Conservation (phyloP, 495 filamentous ascomycete genomes). For the Copromyces sp. region DNA sequence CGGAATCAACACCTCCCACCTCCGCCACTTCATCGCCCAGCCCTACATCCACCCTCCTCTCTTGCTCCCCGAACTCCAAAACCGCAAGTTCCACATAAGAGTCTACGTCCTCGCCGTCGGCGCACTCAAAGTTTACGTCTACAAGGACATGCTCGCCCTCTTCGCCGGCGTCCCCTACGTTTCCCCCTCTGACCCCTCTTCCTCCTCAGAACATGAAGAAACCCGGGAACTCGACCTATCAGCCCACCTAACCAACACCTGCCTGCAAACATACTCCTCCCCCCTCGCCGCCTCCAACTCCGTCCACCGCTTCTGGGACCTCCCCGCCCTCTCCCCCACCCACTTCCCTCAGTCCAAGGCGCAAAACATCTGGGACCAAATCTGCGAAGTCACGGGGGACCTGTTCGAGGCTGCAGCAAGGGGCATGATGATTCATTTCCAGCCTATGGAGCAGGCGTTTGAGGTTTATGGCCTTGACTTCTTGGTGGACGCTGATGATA, state of each 20-base stretch:
- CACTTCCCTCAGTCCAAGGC: conserved; percentile 31
- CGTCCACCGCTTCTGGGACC: conserved; percentile 58
- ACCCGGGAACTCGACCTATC: background rate
- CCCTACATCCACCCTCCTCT: conserved; percentile 91
- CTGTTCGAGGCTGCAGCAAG: conserved; percentile 76
- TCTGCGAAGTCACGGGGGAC: conserved; percentile 60
- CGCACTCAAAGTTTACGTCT: conserved; percentile 72
- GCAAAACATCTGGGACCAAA: conserved; percentile 56
- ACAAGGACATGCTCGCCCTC: conserved; percentile 80
- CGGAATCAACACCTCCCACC: conserved; percentile 70
- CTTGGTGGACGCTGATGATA: conserved; percentile 56
- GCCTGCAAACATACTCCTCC: conserved; percentile 72
- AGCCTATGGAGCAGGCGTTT: conserved; percentile 75
- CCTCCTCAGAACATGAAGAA: background rate
- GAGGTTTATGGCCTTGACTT: conserved; percentile 92
- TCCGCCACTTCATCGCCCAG: conserved; percentile 92
- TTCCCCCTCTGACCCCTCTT: conserved; percentile 21
- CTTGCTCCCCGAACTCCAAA: conserved; percentile 49
- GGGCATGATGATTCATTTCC: conserved; percentile 82
- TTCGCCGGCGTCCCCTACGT: conserved; percentile 67
- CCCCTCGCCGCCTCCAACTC: conserved; percentile 59
- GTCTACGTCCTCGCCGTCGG: conserved; percentile 80
- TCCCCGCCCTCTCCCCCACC: conserved; percentile 32
- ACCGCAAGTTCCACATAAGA: conserved; percentile 88
- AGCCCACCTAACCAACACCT: conserved; percentile 50